Evolutionary conservation across 2,329 filamentous ascomycete species (phyloP).

Genomic region (Herpotrichia juniperi): DNA sequence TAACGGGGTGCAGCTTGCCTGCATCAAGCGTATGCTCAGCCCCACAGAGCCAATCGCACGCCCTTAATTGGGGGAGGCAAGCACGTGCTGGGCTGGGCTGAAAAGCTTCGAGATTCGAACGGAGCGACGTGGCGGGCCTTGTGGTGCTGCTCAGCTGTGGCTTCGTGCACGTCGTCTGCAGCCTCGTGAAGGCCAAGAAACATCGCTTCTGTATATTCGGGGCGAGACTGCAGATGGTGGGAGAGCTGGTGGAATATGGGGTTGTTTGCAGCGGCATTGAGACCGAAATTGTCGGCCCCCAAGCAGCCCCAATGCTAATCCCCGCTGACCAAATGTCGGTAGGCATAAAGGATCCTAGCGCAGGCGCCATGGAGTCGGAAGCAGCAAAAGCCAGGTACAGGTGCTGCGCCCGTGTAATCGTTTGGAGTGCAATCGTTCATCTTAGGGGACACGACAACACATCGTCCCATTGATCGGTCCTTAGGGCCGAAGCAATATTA

Average conservation of each 20-base stretch:
- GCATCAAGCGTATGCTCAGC: neutral
- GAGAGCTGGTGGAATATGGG: no score
- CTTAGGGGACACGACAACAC: neutral
- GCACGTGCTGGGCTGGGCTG: neutral
- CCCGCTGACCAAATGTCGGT: neutral
- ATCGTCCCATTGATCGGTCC: no score
- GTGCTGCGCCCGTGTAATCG: neutral
- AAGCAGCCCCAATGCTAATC: neutral
- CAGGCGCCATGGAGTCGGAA: neutral
- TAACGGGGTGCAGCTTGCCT: neutral
- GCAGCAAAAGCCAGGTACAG: neutral
- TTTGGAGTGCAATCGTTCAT: neutral
- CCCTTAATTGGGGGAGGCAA: neutral
- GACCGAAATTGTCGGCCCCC: neutral
- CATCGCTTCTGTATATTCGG: no score
- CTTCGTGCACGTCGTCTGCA: neutral
- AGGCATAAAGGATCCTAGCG: neutral
- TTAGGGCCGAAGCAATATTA: no score
- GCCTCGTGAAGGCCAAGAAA: neutral
- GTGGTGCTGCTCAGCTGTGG: neutral
- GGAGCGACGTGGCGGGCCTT: neutral
- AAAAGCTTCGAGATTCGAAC: neutral
- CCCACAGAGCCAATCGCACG: neutral
- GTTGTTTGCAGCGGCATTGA: neutral
- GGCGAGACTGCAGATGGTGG: no score